Evolutionary conservation across 176 grass and related monocot genomes (phyloP).

Genomic region (Phoenix roebelenii): DNA sequence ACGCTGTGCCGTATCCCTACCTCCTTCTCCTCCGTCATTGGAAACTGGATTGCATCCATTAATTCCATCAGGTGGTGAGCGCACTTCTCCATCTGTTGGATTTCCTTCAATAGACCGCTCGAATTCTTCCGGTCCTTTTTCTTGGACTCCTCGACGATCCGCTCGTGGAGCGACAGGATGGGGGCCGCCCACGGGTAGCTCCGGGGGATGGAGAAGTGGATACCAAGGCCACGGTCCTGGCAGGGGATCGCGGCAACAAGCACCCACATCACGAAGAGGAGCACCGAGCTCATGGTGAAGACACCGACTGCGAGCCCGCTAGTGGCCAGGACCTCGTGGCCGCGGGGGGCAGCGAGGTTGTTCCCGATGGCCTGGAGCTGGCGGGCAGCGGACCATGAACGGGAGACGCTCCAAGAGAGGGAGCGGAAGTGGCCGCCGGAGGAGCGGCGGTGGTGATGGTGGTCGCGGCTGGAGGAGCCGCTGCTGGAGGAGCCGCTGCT

Average conservation of each 20-base stretch:
- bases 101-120: slow-evolving; percentile 64
- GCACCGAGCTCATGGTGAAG: slow-evolving; percentile 61
- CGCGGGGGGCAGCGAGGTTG: slow-evolving; percentile 46
- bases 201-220: slow-evolving; percentile 32
- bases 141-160: slow-evolving; percentile 69
- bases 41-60: slow-evolving; percentile 31
- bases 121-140: slow-evolving; percentile 83
- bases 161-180: slow-evolving; percentile 62
- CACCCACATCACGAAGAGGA: slow-evolving; percentile 69
- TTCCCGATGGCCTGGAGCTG: slow-evolving; percentile 76
- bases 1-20: slow-evolving; percentile 33
- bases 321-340: slow-evolving; percentile 38
- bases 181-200: slow-evolving; percentile 65
- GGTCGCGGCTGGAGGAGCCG: slow-evolving; percentile 24
- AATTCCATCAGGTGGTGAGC: slow-evolving; percentile 50
- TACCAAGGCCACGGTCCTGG: slow-evolving; percentile 75
- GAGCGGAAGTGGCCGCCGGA: slow-evolving; percentile 70
- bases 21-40: slow-evolving; percentile 35
- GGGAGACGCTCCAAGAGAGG: slow-evolving; percentile 92
- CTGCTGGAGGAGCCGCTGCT: slow-evolving; percentile 26
- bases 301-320: slow-evolving; percentile 35
- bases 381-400: slow-evolving; percentile 73
- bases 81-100: slow-evolving; percentile 58
- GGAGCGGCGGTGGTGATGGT: slow-evolving; percentile 17
- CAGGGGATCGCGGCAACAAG: slow-evolving; percentile 72